phyloP scores from a whole-genome alignment of 805 yeast genomes.

The Monosporozyma aquatica region DNA sequence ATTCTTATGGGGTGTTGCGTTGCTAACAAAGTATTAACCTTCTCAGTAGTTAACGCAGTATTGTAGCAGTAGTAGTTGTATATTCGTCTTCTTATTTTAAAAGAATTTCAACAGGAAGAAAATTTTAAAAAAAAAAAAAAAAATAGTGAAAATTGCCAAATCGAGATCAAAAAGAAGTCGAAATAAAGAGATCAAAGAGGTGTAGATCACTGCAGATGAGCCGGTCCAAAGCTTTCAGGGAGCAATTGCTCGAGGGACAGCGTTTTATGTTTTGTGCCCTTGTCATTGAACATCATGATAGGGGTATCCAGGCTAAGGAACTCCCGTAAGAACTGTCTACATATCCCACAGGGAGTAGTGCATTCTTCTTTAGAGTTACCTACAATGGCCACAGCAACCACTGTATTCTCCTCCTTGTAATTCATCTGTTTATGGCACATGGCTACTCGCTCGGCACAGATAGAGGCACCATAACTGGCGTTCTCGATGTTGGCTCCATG shows the following conservation, averaged over 20 bases:
- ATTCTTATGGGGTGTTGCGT: too few relatives aligned
- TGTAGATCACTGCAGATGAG: conserved; percentile 32
- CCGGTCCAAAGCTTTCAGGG: conserved; percentile 86
- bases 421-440: conserved; percentile 2
- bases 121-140: background rate
- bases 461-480: conserved; percentile 75
- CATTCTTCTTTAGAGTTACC: conserved; percentile 37
- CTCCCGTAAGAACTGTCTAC: conserved; percentile 84
- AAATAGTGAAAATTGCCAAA: background rate
- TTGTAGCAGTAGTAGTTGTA: too few relatives aligned
- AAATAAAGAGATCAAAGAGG: too few relatives aligned
- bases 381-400: conserved; percentile 25
- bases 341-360: conserved; percentile 88
- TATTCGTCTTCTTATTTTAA: too few relatives aligned
- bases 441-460: conserved; percentile 66
- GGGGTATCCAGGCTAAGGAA: conserved; percentile 48
- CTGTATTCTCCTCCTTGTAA: conserved; percentile 20
- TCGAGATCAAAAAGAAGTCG: background rate
- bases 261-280: conserved; percentile 39
- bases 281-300: conserved; percentile 56
- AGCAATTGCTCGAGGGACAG: conserved; percentile 53
- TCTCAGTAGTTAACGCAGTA: too few relatives aligned
- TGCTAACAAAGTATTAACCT: too few relatives aligned
- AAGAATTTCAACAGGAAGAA: background rate
- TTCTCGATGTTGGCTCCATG: conserved; percentile 88